Conservation (phyloP, 2,329 filamentous ascomycete genomes). For the Elsinoe necatrix region DNA sequence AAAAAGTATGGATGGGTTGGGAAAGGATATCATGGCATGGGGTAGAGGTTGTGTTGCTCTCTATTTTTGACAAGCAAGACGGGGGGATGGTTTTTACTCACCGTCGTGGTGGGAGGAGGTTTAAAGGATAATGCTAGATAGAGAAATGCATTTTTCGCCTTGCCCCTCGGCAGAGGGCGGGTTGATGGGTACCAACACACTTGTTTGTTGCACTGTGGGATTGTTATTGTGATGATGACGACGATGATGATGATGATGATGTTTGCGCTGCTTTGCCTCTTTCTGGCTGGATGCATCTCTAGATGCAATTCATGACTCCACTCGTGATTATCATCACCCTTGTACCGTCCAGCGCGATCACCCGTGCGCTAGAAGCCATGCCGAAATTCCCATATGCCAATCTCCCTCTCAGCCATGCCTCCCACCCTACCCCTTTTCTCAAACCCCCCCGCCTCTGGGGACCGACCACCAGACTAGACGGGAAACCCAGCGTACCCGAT, state of each 20-base stretch:
- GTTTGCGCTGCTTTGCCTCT: no score
- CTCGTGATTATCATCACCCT: no score
- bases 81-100: not conserved
- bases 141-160: not conserved
- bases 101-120: not conserved
- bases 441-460: not conserved
- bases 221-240: no score
- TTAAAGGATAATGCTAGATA: not conserved
- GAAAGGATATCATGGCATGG: constrained; percentile 10
- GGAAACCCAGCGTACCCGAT: constrained; percentile 44
- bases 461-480: constrained; percentile 27
- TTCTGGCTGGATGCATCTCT: no score
- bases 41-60: not conserved
- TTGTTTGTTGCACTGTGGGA: no score
- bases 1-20: constrained; percentile 4
- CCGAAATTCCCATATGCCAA: no score
- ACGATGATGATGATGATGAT: no score
- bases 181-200: no score
- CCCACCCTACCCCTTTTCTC: not conserved
- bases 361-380: no score
- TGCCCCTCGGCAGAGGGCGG: not conserved
- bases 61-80: not conserved
- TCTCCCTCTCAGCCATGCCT: no score
- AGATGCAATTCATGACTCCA: no score
- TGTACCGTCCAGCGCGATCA: no score